Evolutionary conservation across 352 stramenopile genomes (phyloP), one percentile per base, ranked within the genome.

Genomic region (Globisporangium nagaii): DNA sequence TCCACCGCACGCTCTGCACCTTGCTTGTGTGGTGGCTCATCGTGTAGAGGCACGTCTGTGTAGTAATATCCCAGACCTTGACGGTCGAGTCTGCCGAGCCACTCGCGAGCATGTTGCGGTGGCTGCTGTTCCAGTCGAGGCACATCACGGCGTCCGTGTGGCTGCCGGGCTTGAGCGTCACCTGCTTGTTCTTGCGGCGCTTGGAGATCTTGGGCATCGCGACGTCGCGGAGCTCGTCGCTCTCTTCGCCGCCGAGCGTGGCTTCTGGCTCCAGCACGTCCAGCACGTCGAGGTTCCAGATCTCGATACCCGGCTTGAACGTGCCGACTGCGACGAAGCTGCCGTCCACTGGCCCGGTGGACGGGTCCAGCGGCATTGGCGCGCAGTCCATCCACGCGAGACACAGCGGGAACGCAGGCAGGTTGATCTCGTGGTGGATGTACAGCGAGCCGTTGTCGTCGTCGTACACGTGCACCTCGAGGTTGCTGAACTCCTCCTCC

Each of bases 241-340:
- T 75, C 72, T 75, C 78, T 70, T 98, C 95, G 19, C 96, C 97
- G 28, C 97, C 97, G 19, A 99, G 79, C 20, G 96, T 94, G 17
- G 90, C 87, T 1, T 84, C 84, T 0, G 97, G 98, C 70, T 99
- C 97, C 4, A 99, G 70, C 13, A 98, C 90, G 72, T 99, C 97
- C 44, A 99, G 72, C 17, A 99, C 93, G 66, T 99, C 97, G 2
- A 99, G 75, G 70, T 99, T 98, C 97, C 97, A 99, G 68, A 99
- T 98, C 73, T 99, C 97, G 77, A 99, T 99, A n/a, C 89, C 97
- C 1, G 97, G 86, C 60, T 97, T 92, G 71, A 99, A 99, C 13
- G 97, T 99, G 31, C 98, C 97, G n/a, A 99, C 95, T 0, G 97
- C 98, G 11, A 98, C 95, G 66, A 97, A 99, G 75, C 96, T 99